These are phyloP conservation scores for Rhizophagus clarus DNA, from an alignment of 192 early-diverging fungal species.

Conservation along the genomic window DNA sequence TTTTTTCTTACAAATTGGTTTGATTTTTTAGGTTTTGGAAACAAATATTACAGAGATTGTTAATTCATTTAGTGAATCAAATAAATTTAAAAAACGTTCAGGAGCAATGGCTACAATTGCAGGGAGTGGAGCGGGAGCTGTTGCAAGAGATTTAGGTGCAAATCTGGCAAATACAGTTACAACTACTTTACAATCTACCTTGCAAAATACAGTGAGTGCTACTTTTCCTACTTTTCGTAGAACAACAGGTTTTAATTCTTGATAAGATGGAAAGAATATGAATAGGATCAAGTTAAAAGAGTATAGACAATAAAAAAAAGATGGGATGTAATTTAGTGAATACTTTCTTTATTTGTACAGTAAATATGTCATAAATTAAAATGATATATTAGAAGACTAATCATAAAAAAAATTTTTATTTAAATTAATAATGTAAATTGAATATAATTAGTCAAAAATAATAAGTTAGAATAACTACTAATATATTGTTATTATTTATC, in stretches of 20 bases:
- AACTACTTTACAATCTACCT: conserved; percentile 9
- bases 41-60: conserved; percentile 81
- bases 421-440: too few species aligned
- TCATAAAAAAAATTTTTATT: too few species aligned
- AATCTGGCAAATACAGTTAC: conserved; percentile 20
- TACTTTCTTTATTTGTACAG: too few species aligned
- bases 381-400: too few species aligned
- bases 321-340: not conserved
- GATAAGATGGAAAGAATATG: not conserved
- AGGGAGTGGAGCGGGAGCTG: conserved; percentile 26
- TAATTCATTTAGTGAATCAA: conserved; percentile 61
- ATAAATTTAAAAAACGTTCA: conserved; percentile 51
- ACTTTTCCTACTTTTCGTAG: conserved; percentile 11
- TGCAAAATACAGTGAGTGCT: conserved; percentile 22
- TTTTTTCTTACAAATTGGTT: not conserved
- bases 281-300: not conserved
- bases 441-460: too few species aligned
- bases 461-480: too few species aligned
- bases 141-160: conserved; percentile 28
- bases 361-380: too few species aligned
- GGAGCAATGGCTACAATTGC: conserved; percentile 31
- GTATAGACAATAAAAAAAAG: not conserved
- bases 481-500: too few species aligned
- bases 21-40: conserved; percentile 61
- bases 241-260: conserved; percentile 12